These are phyloP conservation scores for Mortierella sp. DNA, from an alignment of 371 early-diverging fungal species.

Conservation along the genomic window DNA sequence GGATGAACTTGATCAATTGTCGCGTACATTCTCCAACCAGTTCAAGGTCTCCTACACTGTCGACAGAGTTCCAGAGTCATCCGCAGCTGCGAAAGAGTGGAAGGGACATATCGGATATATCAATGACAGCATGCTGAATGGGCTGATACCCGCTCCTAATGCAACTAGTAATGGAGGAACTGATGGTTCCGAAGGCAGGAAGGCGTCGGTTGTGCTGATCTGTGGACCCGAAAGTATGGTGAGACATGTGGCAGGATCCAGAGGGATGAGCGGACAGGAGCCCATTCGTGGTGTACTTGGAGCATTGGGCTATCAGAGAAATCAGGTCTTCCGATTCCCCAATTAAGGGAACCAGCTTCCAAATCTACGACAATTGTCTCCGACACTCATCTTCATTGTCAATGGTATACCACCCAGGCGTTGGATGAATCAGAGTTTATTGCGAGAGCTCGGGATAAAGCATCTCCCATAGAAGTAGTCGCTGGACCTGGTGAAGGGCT, in stretches of 20 bases:
- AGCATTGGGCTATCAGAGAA: conserved; percentile 38
- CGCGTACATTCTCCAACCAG: conserved; percentile 22
- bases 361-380: no score
- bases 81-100: conserved; percentile 15
- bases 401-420: no score
- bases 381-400: no score
- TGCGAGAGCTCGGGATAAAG: no score
- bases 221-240: conserved; percentile 53
- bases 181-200: neutral
- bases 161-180: neutral
- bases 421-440: no score
- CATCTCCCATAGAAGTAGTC: no score
- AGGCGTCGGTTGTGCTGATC: conserved; percentile 37
- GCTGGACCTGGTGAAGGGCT: no score
- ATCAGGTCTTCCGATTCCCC: conserved; percentile 51
- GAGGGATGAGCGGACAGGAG: conserved; percentile 41
- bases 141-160: conserved; percentile 23
- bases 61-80: conserved; percentile 9
- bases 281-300: conserved; percentile 46
- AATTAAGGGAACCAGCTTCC: no score
- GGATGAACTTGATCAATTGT: conserved; percentile 48
- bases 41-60: conserved; percentile 37
- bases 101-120: conserved; percentile 39
- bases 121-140: conserved; percentile 25
- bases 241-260: conserved; percentile 37